These are phyloP conservation scores for Malassezia japonica DNA, from an alignment of 1,284 basidiomycete species.

Conservation along the genomic window DNA sequence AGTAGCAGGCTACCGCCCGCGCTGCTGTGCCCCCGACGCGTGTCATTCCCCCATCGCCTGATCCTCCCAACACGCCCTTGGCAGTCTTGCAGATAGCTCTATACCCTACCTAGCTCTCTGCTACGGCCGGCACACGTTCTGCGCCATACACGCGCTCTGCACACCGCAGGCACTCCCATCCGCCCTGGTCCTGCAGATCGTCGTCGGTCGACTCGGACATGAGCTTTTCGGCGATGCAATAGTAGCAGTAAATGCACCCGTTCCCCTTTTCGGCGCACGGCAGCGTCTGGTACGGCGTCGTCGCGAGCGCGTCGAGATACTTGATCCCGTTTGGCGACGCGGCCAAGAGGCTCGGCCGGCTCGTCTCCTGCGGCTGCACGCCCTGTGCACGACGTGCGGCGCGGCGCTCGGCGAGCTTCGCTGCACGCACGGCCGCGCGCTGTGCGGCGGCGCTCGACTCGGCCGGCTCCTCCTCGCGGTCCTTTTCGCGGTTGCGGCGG, in stretches of 20 bases:
- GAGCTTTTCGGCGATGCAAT: constrained; percentile 37
- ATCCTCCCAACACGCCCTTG: no score
- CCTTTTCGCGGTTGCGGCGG: background rate
- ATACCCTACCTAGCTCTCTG: no score
- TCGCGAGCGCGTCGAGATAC: constrained; percentile 33
- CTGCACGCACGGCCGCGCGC: constrained; percentile 1
- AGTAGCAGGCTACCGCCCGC: no score
- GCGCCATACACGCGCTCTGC: constrained; percentile 8
- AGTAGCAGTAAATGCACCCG: constrained; percentile 39
- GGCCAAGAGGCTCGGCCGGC: constrained; percentile 11
- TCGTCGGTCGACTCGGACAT: constrained; percentile 40
- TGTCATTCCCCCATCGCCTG: no score
- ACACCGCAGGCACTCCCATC: constrained; percentile 46
- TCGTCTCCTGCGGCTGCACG: background rate
- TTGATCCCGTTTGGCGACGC: constrained; percentile 31
- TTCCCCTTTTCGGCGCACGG: constrained; percentile 26
- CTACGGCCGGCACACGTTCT: no score
- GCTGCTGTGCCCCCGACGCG: no score
- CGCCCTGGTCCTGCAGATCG: constrained; percentile 26
- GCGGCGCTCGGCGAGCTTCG: background rate
- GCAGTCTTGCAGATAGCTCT: no score
- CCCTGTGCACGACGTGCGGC: background rate
- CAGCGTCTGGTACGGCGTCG: constrained; percentile 37
- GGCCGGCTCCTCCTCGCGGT: background rate
- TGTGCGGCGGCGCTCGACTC: background rate